phyloP scores from a whole-genome alignment of 2,329 filamentous ascomycete species.

The Penicillium hesseltinei region DNA sequence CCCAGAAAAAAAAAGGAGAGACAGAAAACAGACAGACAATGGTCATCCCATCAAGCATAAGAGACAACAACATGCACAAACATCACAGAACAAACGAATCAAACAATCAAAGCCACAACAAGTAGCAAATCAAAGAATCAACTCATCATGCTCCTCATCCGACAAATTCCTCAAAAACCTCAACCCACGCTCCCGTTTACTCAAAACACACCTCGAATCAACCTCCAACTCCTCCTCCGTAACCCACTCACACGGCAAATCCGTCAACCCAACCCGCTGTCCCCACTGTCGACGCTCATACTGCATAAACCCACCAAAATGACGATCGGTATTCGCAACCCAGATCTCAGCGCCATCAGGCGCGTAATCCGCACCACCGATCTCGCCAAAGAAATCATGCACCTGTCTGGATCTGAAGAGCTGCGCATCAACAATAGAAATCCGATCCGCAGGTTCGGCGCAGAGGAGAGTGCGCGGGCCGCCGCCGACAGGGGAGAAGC shows the following conservation, averaged over 20 bases:
- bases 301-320: conserved; percentile 47
- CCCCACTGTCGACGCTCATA: conserved; percentile 43
- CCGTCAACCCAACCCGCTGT: conserved; percentile 31
- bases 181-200: conserved; percentile 34
- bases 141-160: conserved; percentile 36
- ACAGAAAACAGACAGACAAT: neutral
- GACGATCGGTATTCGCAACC: conserved; percentile 45
- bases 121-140: conserved; percentile 26
- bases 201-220: conserved; percentile 38
- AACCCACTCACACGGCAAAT: conserved; percentile 41
- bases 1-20: neutral
- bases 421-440: conserved; percentile 46
- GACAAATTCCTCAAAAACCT: conserved; percentile 34
- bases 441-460: conserved; percentile 46
- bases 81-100: conserved; percentile 30
- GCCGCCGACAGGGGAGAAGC: conserved; percentile 46
- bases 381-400: conserved; percentile 48
- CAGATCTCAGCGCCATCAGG: conserved; percentile 44
- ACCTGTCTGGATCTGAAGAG: conserved; percentile 43
- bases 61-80: neutral
- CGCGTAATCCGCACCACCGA: conserved; percentile 44
- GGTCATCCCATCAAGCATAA: no score
- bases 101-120: conserved; percentile 13
- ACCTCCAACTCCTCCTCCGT: conserved; percentile 34
- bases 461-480: conserved; percentile 44